These are phyloP conservation scores for Pseudoscleropodium purum DNA, from an alignment of 225 moss, liverwort and hornwort species.

Conservation along the genomic window DNA sequence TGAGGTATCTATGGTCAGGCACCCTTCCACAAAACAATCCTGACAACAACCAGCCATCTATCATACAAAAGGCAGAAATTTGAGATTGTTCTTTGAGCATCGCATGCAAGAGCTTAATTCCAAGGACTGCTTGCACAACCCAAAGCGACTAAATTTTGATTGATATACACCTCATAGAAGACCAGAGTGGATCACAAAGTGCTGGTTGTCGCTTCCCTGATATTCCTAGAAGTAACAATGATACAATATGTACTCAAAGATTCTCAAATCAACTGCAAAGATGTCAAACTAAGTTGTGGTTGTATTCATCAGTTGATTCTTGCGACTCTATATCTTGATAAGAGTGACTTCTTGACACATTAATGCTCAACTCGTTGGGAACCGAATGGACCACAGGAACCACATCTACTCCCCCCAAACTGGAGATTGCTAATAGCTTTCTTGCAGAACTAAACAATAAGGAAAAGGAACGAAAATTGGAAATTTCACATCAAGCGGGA, in stretches of 20 bases:
- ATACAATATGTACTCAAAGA: not conserved
- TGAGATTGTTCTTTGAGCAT: not conserved
- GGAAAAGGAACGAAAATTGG: not conserved
- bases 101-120: not conserved
- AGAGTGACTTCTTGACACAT: not conserved
- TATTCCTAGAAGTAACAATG: not conserved
- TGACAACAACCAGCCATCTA: not conserved
- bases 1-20: not conserved
- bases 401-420: not conserved
- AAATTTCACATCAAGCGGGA: not conserved
- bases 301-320: not conserved
- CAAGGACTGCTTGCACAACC: not conserved
- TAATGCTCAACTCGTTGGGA: not conserved
- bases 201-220: not conserved
- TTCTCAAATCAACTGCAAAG: not conserved
- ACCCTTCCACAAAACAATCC: not conserved
- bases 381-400: not conserved
- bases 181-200: not conserved
- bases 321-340: not conserved
- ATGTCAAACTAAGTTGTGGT: not conserved
- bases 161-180: not conserved
- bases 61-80: not conserved
- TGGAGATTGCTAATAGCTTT: not conserved
- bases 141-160: not conserved
- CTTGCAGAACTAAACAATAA: not conserved